Base-by-base conservation (phyloP, 805 yeast genomes). In the Kodamaea leandrae region DNA sequence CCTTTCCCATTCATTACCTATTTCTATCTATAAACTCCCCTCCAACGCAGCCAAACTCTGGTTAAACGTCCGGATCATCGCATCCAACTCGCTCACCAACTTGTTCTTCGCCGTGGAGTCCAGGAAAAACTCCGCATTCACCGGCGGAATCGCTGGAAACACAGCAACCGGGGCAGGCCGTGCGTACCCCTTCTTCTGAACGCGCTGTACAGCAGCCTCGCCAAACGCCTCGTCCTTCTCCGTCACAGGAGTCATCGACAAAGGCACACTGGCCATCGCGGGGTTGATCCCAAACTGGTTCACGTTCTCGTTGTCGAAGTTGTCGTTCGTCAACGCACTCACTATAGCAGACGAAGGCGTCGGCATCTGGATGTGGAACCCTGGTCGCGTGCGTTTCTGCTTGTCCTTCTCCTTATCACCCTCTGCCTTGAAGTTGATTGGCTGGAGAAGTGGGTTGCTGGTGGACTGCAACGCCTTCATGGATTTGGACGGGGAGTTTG, bases 221-320 rank as follows among this genome's bases (percentile, higher is more conserved):
- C 23, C 38, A 29, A 48, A 45, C n/a, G 21, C 23, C 9, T 26
- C 38, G 15, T 68, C 72, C 41, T 60, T 80, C 50, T 86, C 95
- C 2, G 86, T 74, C 4, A 85, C 79, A 2, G 93, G 95, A 0
- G 95, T 86, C 93, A 86, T 85, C 0, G 86, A 77, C 51, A 80
- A 65, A 1, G 86, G 80, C 3, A 75, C 57, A 41, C 64, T 61
- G 6, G 72, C 66, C 3, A 76, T 69, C 23, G 74, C 61, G 1
- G 80, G 74, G 55, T 79, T 72, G 52, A 80, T 70, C 37, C 90
- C 86, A 68, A 81, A 80, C 53, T 85, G 86, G 57, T 83, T 80
- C 32, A 82, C 74, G 39, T 74, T 72, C 26, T 70, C 78, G 23
- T 41, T 37, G 24, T 37, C 50, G 43, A 47, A 39, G n/a, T 50